Base-by-base conservation (phyloP, 768 basidiomycete genomes). In the Holtermanniella nyarrowii region DNA sequence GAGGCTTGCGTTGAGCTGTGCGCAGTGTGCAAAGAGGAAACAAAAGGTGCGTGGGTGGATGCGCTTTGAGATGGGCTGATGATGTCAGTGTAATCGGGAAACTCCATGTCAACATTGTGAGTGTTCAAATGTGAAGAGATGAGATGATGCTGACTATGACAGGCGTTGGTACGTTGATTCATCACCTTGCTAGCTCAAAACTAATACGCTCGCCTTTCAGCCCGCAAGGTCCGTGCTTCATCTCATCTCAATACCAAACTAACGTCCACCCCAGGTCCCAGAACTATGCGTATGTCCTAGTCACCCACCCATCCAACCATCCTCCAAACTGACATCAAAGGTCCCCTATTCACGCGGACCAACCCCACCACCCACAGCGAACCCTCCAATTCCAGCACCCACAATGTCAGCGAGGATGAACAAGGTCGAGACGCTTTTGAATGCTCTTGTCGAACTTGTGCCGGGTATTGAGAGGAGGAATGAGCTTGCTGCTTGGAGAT, bases 11-110 rank as follows among this genome's bases (percentile, higher is more conserved):
- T 50, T 69, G 23, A 56, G 56, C 18, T 71, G 69, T 52, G 66
- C 65, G 1, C 65, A 71, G 46, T 71, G 68, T 46, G 65, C 70
- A 27, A 71, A 71, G 44, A 54, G 59, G 45, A 65, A 63, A 46
- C 62, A 62, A 26, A 59, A 52, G 42, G 43, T 41, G 18, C n/a
- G n/a, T n/a, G n/a, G 5, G 14, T 20, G n/a, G 25, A 11, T 4
- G 21, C 10, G 42, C 23, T 13, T 7, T 7, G n/a, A 20, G 26
- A 45, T 44, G 43, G 55, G n/a, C n/a, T n/a, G n/a, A 26, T 52
- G 52, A 43, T 50, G 52, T 31, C 52, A 57, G 49, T 68, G 66
- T 48, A 61, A 68, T 55, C 44, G 66, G 27, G 57, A 68, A 47
- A 65, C 58, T 24, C 66, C 66, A 5, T 68, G 66, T 53, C 61